Evolutionary conservation across 2,329 filamentous ascomycete species (phyloP), one percentile per base, ranked within the genome.

Genomic region (Ilyonectria robusta): DNA sequence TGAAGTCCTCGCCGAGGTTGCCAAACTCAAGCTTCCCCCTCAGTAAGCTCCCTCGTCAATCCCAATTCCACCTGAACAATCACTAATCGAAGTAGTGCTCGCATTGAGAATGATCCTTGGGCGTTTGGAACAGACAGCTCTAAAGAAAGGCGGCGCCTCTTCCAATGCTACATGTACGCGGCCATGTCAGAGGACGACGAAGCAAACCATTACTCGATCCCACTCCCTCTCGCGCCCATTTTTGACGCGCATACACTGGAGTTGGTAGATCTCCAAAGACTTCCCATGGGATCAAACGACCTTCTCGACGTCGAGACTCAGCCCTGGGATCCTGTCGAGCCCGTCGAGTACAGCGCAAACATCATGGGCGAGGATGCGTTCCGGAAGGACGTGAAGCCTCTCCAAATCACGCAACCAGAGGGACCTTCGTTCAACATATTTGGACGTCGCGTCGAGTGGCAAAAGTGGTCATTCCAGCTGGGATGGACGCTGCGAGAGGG

Each of bases 361-460:
- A 54, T 65, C 13, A 37, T 67, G 17, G 67, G 64, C 10, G 46
- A 63, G 15, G 44, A 68, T 10, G 60, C 58, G 6, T 65, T 68
- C 31, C 67, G 67, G 3, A 65, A 83, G 4, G 89, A 91, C 62
- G 75, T 91, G 47, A 91, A 91, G 78, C 89, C 89, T 1, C 80
- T 91, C 51, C 86, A 89, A 59, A 86, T 91, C 3, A 78, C 88
- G n/a, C 89, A 92, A 66, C 89, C 89, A 0, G 86, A 91, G 63
- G 89, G 89, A 0, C 85, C 88, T 0, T 90, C 87, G 5, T 92
- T 91, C 78, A 65, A 58, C 8, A 67, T 72, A 8, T 54, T 55
- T 3, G 70, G 71, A 0, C 64, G 65, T 7, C 42, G 59, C 5
- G 37, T 73, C n/a, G 62, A 67, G 29, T 76, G 75, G 73, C 70